These are phyloP conservation scores for Ascochyta clinopodiicola DNA, from an alignment of 2,329 filamentous ascomycete genomes.

Conservation along the genomic window DNA sequence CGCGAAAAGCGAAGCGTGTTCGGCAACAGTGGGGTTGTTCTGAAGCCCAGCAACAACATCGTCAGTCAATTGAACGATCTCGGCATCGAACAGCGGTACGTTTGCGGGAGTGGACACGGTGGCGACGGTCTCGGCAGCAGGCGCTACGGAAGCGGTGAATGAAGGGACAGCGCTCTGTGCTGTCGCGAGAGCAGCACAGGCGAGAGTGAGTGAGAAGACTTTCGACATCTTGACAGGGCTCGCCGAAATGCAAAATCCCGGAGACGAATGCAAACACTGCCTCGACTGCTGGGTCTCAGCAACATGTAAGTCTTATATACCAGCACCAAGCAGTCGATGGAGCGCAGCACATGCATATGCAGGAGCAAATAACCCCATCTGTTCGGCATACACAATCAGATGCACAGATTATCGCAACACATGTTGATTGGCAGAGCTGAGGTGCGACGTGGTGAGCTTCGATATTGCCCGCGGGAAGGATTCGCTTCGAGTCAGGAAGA, in stretches of 20 bases:
- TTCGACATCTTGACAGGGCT: constrained; percentile 21
- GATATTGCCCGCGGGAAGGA: constrained; percentile 19
- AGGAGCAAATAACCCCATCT: neutral
- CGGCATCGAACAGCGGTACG: constrained; percentile 28
- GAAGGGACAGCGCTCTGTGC: constrained; percentile 28
- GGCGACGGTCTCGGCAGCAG: constrained; percentile 35
- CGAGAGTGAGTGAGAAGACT: constrained; percentile 20
- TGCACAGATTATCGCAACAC: constrained; percentile 13
- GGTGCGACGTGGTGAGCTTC: neutral
- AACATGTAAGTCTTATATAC: neutral
- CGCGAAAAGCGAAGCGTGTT: constrained; percentile 43
- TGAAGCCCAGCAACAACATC: constrained; percentile 28
- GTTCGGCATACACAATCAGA: constrained; percentile 8
- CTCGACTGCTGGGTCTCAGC: neutral
- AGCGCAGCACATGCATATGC: neutral
- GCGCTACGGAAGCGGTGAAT: constrained; percentile 25
- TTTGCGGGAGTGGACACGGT: constrained; percentile 27
- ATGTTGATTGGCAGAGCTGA: neutral
- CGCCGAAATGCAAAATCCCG: neutral
- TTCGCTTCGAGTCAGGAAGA: constrained; percentile 28
- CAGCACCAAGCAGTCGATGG: neutral
- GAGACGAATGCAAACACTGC: neutral
- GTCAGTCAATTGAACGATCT: constrained; percentile 37
- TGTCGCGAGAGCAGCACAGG: constrained; percentile 20
- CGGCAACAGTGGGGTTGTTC: constrained; percentile 21